phyloP scores from a whole-genome alignment of 2,329 filamentous ascomycete species.

The Ilyonectria robusta region DNA sequence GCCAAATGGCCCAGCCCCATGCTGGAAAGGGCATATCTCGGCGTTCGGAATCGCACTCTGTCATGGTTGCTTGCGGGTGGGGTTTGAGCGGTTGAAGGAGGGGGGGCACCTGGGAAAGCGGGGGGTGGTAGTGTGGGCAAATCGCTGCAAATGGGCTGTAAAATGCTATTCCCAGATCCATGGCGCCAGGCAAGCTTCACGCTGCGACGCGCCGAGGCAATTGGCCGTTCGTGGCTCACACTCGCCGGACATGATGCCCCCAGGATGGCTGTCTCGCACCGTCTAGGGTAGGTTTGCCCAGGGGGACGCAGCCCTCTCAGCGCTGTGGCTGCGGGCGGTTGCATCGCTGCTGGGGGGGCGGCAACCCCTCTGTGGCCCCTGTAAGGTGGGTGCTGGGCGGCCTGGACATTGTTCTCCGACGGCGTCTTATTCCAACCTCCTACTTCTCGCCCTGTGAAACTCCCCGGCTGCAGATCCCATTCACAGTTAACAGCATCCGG shows the following conservation, averaged over 20 bases:
- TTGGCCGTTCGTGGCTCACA: no score
- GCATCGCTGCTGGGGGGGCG: neutral
- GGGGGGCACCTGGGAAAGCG: neutral
- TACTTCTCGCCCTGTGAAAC: neutral
- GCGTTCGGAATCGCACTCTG: constrained; percentile 44
- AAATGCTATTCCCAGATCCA: neutral
- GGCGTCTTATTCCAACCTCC: neutral
- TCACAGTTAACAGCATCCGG: no score
- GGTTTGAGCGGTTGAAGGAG: neutral
- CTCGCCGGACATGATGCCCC: no score
- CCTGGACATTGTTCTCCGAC: neutral
- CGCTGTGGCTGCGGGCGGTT: neutral
- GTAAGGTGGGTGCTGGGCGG: neutral
- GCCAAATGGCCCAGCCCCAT: constrained; percentile 2
- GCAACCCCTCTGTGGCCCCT: neutral
- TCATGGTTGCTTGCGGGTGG: neutral
- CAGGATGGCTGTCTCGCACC: no score
- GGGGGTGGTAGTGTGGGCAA: neutral
- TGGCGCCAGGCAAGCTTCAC: neutral
- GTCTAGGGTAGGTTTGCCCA: no score
- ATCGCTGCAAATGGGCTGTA: neutral
- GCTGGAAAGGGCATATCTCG: constrained; percentile 48
- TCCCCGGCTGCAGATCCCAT: no score
- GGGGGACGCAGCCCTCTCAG: no score
- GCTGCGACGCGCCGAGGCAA: neutral